Evolutionary conservation across 2,329 filamentous ascomycete species (phyloP).

Genomic region (Diplodia scrobiculata): DNA sequence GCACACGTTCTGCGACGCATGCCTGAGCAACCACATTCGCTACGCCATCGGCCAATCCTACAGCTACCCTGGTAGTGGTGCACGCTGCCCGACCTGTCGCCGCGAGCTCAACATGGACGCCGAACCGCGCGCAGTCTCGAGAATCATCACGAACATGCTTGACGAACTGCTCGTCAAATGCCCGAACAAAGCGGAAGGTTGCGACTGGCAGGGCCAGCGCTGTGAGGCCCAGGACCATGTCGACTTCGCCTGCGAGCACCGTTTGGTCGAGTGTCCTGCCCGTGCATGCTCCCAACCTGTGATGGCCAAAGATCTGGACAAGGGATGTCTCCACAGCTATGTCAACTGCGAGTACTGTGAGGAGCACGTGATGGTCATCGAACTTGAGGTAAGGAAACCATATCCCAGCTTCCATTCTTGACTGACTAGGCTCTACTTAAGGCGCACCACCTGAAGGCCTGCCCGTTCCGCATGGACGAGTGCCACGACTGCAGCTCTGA

Average conservation of each 20-base stretch:
- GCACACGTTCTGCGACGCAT: slow-evolving; percentile 65
- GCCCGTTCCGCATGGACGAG: slow-evolving; percentile 52
- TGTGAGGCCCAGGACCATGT: slow-evolving; percentile 62
- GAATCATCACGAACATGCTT: slow-evolving; percentile 62
- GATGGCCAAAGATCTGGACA: slow-evolving; percentile 57
- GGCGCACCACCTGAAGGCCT: slow-evolving; percentile 52
- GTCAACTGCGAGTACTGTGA: slow-evolving; percentile 58
- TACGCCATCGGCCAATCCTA: slow-evolving; percentile 3
- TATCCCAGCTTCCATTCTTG: slow-evolving; percentile 31
- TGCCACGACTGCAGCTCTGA: slow-evolving; percentile 50
- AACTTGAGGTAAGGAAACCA: slow-evolving; percentile 51
- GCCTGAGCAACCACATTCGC: slow-evolving; percentile 50
- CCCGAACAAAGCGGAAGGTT: slow-evolving; percentile 58
- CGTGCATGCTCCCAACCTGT: slow-evolving; percentile 55
- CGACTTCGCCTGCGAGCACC: slow-evolving; percentile 62
- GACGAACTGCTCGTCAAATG: slow-evolving; percentile 64
- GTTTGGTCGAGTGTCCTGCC: slow-evolving; percentile 56
- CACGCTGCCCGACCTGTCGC: slow-evolving; percentile 61
- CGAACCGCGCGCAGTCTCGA: slow-evolving; percentile 49
- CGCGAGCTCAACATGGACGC: slow-evolving; percentile 38
- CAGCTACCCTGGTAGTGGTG: slow-evolving; percentile 30
- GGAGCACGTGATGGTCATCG: slow-evolving; percentile 56
- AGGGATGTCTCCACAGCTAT: slow-evolving; percentile 58
- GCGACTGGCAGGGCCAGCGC: slow-evolving; percentile 56
- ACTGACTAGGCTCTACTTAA: slow-evolving; percentile 41